These are phyloP conservation scores for Fragaria iinumae DNA, from an alignment of 306 rosid genomes.

Conservation along the genomic window DNA sequence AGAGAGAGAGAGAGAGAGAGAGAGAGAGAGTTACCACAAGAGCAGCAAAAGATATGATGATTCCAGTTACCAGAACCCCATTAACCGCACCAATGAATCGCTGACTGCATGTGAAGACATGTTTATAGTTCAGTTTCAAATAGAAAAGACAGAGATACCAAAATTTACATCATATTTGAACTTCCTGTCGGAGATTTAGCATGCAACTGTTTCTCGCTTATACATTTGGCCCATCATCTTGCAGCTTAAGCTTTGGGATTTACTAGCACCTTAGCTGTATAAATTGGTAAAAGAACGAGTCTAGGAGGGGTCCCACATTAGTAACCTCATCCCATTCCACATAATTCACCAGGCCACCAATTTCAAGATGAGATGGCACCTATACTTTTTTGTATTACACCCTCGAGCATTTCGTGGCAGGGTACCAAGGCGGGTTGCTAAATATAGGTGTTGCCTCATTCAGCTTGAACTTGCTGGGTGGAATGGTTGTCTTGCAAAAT, in stretches of 20 bases:
- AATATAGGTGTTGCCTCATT: background rate
- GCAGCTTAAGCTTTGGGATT: background rate
- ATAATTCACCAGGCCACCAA: background rate
- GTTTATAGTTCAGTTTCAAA: slow-evolving; percentile 18
- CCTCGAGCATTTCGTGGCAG: background rate
- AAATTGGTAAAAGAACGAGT: background rate
- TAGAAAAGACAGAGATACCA: background rate
- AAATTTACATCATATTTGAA: background rate
- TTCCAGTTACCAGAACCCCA: slow-evolving; percentile 62
- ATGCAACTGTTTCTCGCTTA: background rate
- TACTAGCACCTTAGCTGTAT: background rate
- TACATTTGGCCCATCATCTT: background rate
- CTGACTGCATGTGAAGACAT: slow-evolving; percentile 57
- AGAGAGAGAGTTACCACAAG: slow-evolving; percentile 59
- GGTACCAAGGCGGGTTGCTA: background rate
- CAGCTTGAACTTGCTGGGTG: background rate
- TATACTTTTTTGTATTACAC: background rate
- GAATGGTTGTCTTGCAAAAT: background rate
- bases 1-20: no score
- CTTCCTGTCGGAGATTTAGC: background rate
- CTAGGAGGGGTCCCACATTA: background rate
- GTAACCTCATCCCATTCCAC: background rate
- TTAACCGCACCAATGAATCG: slow-evolving; percentile 68
- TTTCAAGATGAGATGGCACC: background rate
- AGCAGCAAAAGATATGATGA: slow-evolving; percentile 60